Evolutionary conservation across 352 stramenopile species (phyloP), one percentile per base, ranked within the genome.

Genomic region (Sclerospora graminicola): DNA sequence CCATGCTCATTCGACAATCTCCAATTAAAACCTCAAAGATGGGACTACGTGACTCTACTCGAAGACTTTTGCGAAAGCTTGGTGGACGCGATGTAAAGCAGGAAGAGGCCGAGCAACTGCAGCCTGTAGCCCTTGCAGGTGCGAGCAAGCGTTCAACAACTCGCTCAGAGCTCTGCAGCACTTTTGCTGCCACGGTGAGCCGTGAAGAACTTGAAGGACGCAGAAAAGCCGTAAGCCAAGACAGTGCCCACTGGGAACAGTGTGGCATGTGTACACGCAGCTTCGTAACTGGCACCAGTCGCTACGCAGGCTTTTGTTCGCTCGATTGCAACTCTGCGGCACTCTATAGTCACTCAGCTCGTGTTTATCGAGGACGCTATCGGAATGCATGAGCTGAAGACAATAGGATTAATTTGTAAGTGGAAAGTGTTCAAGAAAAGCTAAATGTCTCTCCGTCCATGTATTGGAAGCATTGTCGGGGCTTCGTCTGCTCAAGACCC

Each of bases 291-390:
- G 49, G 48, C 19, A 62, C 72, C 20, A 85, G 67, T 57, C 57
- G 54, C 36, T 85, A 76, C 56, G 48, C 51, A 20, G 53, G 63
- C 49, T 82, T 78, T 41, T 88, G 76, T 52, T 88, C 76, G 51
- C 44, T 85, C 26, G 76, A 88, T 58, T 88, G 76, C 63, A 88
- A 81, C 60, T 84, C 76, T 19, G 68, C 73, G 15, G 69, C 76
- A 48, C 52, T 77, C 36, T 77, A 79, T 45, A 66, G 48, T 46
- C 49, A 66, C 2, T 63, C 57, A 10, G 48, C 57, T 3, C 46
- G 41, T 10, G 41, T 66, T 15, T 66, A 60, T 31, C 49, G 53
- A 52, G 45, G 57, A 45, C 57, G 57, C 36, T 66, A 64, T 52
- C 53, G 54, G 11, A 28, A 72, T 41, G 29, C 21, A 45, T 57